Percentiles rank a stretch among this genome's conserved stretches.
phyloP scores from a whole-genome alignment of 306 rosid genomes.

The Gastrolobium villosum region DNA sequence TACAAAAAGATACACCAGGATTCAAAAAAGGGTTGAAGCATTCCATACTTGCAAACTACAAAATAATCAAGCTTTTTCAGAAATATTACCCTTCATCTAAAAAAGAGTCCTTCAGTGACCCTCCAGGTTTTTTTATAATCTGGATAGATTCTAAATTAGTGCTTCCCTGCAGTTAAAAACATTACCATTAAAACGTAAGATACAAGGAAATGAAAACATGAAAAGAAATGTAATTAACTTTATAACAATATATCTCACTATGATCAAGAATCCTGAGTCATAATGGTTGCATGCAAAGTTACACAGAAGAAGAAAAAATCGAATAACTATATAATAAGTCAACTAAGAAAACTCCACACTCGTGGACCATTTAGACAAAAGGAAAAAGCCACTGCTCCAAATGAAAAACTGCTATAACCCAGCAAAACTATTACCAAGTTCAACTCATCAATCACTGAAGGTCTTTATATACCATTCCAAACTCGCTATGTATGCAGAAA shows the following conservation, averaged over 20 bases:
- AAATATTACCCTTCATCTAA: slow-evolving; percentile 87
- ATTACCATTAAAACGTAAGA: background rate
- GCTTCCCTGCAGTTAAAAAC: slow-evolving; percentile 83
- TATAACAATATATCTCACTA: background rate
- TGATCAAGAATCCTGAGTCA: background rate
- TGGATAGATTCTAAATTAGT: slow-evolving; percentile 95
- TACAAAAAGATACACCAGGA: background rate
- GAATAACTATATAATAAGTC: slow-evolving; percentile 28
- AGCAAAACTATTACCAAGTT: slow-evolving; percentile 1
- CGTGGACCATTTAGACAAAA: background rate
- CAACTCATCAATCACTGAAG: slow-evolving; percentile 8
- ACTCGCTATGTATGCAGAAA: slow-evolving; percentile 17
- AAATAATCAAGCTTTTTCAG: background rate
- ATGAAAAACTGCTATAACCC: background rate
- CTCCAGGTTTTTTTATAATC: slow-evolving; percentile 97
- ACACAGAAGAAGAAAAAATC: slow-evolving; percentile 3
- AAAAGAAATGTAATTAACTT: background rate
- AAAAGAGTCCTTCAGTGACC: slow-evolving; percentile 88
- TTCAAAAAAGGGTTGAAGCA: background rate
- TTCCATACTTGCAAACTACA: slow-evolving; percentile 10
- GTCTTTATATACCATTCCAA: background rate
- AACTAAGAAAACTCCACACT: background rate
- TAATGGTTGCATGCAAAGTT: background rate
- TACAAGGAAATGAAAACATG: slow-evolving; percentile 8
- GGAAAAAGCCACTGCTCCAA: background rate